Evolutionary conservation across 495 filamentous ascomycete genomes (phyloP).

Genomic region (Sordaria brevicollis): DNA sequence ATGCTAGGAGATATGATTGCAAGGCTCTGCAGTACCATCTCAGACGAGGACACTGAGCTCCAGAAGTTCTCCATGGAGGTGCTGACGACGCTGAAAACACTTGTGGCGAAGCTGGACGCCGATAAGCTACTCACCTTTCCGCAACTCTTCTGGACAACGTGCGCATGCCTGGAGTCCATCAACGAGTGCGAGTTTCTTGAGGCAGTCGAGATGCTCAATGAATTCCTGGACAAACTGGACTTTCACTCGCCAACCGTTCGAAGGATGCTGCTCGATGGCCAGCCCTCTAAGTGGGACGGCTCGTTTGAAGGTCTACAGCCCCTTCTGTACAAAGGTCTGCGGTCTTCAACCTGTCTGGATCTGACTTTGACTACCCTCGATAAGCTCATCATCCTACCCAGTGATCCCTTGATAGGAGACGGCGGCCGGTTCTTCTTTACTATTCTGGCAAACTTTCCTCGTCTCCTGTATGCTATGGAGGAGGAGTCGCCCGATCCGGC

Average conservation of each 20-base stretch:
- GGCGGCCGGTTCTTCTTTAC: constrained; percentile 74
- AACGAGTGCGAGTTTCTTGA: constrained; percentile 92
- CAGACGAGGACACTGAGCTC: constrained; percentile 82
- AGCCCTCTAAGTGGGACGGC: constrained; percentile 83
- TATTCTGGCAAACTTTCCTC: constrained; percentile 78
- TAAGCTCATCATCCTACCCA: constrained; percentile 67
- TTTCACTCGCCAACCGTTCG: constrained; percentile 61
- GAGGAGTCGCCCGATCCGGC: constrained; percentile 42
- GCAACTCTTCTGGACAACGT: constrained; percentile 94
- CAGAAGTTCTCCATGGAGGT: constrained; percentile 98
- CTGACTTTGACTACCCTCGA: constrained; percentile 69
- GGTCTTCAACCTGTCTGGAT: constrained; percentile 73
- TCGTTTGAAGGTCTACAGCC: constrained; percentile 78
- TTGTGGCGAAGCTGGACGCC: constrained; percentile 73
- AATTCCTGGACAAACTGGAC: constrained; percentile 73
- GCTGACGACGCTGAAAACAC: constrained; percentile 80
- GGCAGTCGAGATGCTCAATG: constrained; percentile 82
- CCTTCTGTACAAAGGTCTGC: constrained; percentile 80
- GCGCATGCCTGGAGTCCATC: constrained; percentile 89
- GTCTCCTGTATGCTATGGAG: constrained; percentile 75
- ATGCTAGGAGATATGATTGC: constrained; percentile 97
- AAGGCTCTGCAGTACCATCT: constrained; percentile 88
- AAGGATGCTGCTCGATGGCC: constrained; percentile 58
- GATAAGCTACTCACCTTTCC: constrained; percentile 76
- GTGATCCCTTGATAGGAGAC: constrained; percentile 70